These are phyloP conservation scores for Albugo laibachii DNA, from an alignment of 352 stramenopile species.

Conservation along the genomic window DNA sequence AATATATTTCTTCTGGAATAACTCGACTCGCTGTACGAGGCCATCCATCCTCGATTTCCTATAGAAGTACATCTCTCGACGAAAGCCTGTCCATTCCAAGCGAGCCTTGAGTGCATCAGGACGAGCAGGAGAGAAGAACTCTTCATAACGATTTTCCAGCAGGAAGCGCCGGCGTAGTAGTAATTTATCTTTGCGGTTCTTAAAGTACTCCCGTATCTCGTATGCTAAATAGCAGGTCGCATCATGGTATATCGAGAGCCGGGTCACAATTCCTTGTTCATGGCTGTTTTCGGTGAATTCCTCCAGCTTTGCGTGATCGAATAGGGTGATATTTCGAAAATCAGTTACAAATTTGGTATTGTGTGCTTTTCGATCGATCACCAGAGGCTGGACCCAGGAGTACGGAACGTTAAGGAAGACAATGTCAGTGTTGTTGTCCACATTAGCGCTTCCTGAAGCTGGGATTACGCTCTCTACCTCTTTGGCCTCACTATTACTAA, in stretches of 20 bases:
- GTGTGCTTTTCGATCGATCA: slow-evolving; percentile 51
- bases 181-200: slow-evolving; percentile 82
- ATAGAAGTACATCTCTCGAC: slow-evolving; percentile 83
- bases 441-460: slow-evolving; percentile 10
- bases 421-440: slow-evolving; percentile 27
- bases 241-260: slow-evolving; percentile 76
- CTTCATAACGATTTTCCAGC: slow-evolving; percentile 73
- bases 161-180: slow-evolving; percentile 51
- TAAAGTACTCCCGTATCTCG: slow-evolving; percentile 85
- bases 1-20: slow-evolving; percentile 73
- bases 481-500: not conserved
- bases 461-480: slow-evolving; percentile 4
- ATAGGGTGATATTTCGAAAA: slow-evolving; percentile 77
- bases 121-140: slow-evolving; percentile 52
- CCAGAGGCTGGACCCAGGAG: slow-evolving; percentile 65
- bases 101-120: slow-evolving; percentile 57
- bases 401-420: slow-evolving; percentile 67
- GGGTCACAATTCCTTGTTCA: slow-evolving; percentile 68
- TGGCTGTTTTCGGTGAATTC: slow-evolving; percentile 83
- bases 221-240: slow-evolving; percentile 44
- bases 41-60: slow-evolving; percentile 76
- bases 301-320: slow-evolving; percentile 80
- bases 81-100: slow-evolving; percentile 74
- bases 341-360: slow-evolving; percentile 74
- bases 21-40: slow-evolving; percentile 65